These are phyloP conservation scores for Atkinsonella hypoxylon DNA, from an alignment of 2,329 filamentous ascomycete genomes.

Conservation along the genomic window DNA sequence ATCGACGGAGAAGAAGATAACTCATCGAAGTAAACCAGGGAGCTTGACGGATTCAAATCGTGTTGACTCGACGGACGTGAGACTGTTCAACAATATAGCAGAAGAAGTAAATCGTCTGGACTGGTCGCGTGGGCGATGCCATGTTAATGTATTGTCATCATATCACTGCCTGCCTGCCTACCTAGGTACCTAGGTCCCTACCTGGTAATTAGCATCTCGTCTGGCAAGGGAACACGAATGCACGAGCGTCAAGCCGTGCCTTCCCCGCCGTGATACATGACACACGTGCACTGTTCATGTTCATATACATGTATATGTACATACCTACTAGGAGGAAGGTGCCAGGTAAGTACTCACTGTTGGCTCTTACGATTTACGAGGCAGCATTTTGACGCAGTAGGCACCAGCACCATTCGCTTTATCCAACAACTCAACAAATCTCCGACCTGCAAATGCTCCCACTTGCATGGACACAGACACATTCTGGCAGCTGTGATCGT, in stretches of 20 bases:
- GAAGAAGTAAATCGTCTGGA: neutral
- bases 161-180: no score
- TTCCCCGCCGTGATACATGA: neutral
- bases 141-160: neutral
- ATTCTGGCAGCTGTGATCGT: neutral
- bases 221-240: neutral
- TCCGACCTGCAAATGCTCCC: neutral
- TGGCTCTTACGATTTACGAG: neutral
- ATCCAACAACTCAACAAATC: neutral
- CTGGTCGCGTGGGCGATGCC: neutral
- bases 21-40: neutral
- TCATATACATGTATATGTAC: neutral
- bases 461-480: neutral
- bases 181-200: no score
- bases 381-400: neutral
- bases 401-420: neutral
- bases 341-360: no score
- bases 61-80: neutral
- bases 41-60: neutral
- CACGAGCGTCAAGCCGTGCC: constrained; percentile 1
- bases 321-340: no score
- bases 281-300: no score
- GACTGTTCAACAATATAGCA: neutral
- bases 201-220: no score
- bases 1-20: neutral